phyloP scores from a whole-genome alignment of 2,329 filamentous ascomycete species.

The Paraphaeosphaeria minitans region DNA sequence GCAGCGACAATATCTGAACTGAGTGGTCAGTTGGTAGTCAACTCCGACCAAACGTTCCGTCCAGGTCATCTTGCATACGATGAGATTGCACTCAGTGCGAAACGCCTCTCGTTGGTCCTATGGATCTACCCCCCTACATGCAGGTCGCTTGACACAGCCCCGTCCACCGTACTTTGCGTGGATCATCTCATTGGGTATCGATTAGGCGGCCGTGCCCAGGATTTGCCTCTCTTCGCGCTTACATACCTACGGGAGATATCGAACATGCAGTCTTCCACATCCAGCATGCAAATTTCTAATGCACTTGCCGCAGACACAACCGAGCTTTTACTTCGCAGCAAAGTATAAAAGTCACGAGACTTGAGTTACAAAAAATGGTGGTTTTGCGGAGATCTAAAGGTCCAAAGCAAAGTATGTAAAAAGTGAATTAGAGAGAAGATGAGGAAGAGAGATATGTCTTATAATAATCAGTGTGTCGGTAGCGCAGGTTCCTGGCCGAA shows the following conservation, averaged over 20 bases:
- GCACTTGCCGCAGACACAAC: background rate
- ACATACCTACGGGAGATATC: background rate
- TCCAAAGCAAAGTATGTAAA: slow-evolving; percentile 2
- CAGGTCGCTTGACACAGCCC: background rate
- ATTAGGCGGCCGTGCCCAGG: background rate
- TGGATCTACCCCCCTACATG: background rate
- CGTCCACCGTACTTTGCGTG: slow-evolving; percentile 2
- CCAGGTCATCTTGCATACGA: too few relatives aligned
- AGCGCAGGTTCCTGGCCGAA: slow-evolving; percentile 1
- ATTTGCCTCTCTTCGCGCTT: background rate
- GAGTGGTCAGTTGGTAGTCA: too few relatives aligned
- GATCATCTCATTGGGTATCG: background rate
- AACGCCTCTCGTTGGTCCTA: background rate
- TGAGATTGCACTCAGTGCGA: background rate
- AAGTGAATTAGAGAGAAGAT: too few relatives aligned
- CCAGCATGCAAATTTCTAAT: background rate
- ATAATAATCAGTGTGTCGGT: background rate
- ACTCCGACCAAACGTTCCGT: too few relatives aligned
- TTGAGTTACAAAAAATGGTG: slow-evolving; percentile 7
- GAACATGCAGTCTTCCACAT: background rate
- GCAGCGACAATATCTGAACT: too few relatives aligned
- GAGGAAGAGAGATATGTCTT: too few relatives aligned
- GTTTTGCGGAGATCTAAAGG: slow-evolving; percentile 5
- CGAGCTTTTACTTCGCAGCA: background rate
- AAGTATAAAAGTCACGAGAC: background rate